phyloP scores from a whole-genome alignment of 352 stramenopile genomes.

The Globisporangium irregulare region DNA sequence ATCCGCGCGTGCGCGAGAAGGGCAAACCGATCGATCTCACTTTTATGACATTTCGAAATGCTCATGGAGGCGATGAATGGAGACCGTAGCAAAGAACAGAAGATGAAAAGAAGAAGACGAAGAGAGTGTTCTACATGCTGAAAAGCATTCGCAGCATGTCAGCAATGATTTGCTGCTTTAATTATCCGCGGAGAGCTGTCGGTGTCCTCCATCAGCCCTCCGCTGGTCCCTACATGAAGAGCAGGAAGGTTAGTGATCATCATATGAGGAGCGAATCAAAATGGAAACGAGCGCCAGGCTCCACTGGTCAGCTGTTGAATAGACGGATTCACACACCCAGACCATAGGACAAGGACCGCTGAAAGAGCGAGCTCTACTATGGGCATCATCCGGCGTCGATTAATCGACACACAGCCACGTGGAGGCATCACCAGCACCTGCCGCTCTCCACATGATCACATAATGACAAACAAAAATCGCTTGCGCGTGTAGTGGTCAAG shows the following conservation, averaged over 20 bases:
- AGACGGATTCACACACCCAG: neutral
- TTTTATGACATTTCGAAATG: constrained; percentile 18
- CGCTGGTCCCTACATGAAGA: neutral
- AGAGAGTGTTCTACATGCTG: neutral
- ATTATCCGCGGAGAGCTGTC: neutral
- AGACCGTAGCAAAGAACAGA: neutral
- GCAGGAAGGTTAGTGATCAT: neutral
- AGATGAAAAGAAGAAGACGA: constrained; percentile 8
- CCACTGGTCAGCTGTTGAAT: neutral
- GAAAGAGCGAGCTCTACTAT: neutral
- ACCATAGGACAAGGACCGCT: neutral
- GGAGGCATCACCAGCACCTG: neutral
- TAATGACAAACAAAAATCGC: neutral
- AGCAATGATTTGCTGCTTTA: neutral
- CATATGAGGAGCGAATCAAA: neutral
- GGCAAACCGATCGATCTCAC: constrained; percentile 8
- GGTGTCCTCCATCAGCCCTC: neutral
- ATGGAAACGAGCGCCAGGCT: neutral
- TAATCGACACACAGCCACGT: neutral
- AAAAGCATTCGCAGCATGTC: neutral
- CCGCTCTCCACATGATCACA: neutral
- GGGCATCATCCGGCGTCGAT: neutral
- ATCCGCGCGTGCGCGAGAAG: neutral
- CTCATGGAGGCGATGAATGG: constrained; percentile 3
- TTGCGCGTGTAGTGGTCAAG: neutral